Base-by-base conservation (phyloP, 352 stramenopile genomes). In the Pythium guiyangense region DNA sequence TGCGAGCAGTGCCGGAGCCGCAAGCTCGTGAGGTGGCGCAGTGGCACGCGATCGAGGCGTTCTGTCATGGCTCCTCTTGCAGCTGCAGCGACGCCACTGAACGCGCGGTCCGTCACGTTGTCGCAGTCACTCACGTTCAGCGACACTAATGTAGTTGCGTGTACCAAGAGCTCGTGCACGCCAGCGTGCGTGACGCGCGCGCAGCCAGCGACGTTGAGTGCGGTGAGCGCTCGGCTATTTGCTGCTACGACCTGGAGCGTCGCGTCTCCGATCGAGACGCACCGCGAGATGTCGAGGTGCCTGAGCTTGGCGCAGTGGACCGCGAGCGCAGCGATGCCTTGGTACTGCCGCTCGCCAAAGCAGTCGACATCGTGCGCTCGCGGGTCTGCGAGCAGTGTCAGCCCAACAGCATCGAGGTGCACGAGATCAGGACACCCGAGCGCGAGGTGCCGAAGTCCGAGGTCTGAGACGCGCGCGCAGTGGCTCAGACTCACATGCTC, bases 271-370 rank as follows among this genome's bases (percentile, higher is more conserved):
- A 91, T 73, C 0, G 51, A 59, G 0, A 49, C 8, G 49, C 79
- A 89, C 27, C 67, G 67, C 1, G 81, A 84, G 11, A 91, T 46
- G 50, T 89, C 73, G 1, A 88, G 34, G 53, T 86, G 65, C 22
- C 52, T 59, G n/a, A 91, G 59, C 26, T 60, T 68, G 0, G 34
- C 17, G 37, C 78, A 88, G 0, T 59, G 45, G 8, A 44, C 44
- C 8, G 64, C 73, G 14, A 91, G 17, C 0, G 74, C 71, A 1
- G 67, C 57, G 18, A 89, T 59, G 3, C 73, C 71, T 39, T 77
- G 66, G 22, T 40, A 46, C 8, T 27, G 18, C 10, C 6, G 35
- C 17, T 57, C 44, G 15, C 27, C 49, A n/a, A n/a, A 4, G 9
- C 20, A 51, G 34, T 29, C 15, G 15, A 35, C 12, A 11, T 54